Base-by-base conservation (phyloP, 106 monocot genomes). In the Acorus gramineus region DNA sequence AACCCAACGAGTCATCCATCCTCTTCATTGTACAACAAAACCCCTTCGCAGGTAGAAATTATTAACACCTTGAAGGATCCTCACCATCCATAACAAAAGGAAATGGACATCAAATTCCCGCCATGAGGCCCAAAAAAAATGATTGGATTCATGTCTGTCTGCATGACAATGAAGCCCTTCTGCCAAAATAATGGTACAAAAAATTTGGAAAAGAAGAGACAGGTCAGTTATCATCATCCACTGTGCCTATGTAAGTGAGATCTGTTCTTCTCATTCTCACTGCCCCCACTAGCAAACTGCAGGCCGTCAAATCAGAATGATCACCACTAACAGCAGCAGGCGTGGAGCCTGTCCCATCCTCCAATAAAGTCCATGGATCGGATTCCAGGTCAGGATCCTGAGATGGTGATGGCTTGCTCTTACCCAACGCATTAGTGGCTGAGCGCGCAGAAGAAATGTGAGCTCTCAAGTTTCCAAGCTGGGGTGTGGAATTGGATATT, bases 341-440 rank as follows among this genome's bases (percentile, higher is more conserved):
- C 14, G 74, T 55, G 47, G 73, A 80, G 12, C 62, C 73, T 9
- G 85, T 80, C 6, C 92, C 98, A 74, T 99, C 91, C 75, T 99
- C 98, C 8, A 99, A 79, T 60, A 99, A 64, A 0, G 88, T 89
- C 98, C 98, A 99, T 11, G 92, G 92, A 62, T 99, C 98, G 9
- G 86, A 73, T 73, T 99, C 92, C 64, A 77, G 71, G 9, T 99
- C 89, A 8, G 61, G 13, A 46, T 91, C 85, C 50, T 68, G 66
- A 8, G 81, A 58, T 43, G 69, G 61, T 45, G 71, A 42, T 46
- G 61, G 28, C 69, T 84, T 89, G 67, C 12, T 81, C 71, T 77
- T 83, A 42, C 62, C 65, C 14, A 84, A 73, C 13, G 57, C 28
- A 28, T 28, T 28, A 28, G 28, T 63, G 4, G 79, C 28, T 28